Evolutionary conservation across 768 basidiomycete genomes (phyloP).

Genomic region (Cystobasidium ongulense): DNA sequence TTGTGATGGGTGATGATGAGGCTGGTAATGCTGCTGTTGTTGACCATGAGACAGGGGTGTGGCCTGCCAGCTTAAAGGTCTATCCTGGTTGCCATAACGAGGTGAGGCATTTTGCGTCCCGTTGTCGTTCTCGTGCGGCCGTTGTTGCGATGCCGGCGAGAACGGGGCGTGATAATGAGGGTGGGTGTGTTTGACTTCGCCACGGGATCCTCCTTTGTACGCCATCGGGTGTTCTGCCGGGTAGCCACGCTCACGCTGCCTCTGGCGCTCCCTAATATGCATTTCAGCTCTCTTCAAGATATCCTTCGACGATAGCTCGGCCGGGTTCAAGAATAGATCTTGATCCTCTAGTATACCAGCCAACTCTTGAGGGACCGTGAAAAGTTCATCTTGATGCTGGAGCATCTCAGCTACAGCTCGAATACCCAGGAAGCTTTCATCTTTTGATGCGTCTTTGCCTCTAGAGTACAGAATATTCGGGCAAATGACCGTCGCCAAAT

Average conservation of each 20-base stretch:
- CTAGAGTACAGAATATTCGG: conserved; percentile 92
- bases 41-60: background rate
- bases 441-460: conserved; percentile 66
- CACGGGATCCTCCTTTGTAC: background rate
- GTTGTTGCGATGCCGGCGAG: conserved; percentile 12
- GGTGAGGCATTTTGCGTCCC: background rate
- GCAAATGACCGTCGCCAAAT: conserved; percentile 92
- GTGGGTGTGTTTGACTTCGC: conserved; percentile 23
- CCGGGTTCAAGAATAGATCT: conserved; percentile 76
- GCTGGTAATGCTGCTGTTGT: conserved; percentile 1
- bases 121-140: background rate
- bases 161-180: conserved; percentile 21
- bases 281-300: conserved; percentile 90
- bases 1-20: no score
- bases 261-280: conserved; percentile 48
- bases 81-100: background rate
- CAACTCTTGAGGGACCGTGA: conserved; percentile 87
- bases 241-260: background rate
- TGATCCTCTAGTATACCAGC: conserved; percentile 76
- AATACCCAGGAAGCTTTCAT: conserved; percentile 87
- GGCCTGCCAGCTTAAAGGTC: conserved; percentile 32
- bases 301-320: conserved; percentile 88
- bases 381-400: conserved; percentile 91
- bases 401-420: conserved; percentile 74
- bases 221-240: background rate